Conservation (phyloP, 1,284 basidiomycete genomes). For the Puccinia polysora region DNA sequence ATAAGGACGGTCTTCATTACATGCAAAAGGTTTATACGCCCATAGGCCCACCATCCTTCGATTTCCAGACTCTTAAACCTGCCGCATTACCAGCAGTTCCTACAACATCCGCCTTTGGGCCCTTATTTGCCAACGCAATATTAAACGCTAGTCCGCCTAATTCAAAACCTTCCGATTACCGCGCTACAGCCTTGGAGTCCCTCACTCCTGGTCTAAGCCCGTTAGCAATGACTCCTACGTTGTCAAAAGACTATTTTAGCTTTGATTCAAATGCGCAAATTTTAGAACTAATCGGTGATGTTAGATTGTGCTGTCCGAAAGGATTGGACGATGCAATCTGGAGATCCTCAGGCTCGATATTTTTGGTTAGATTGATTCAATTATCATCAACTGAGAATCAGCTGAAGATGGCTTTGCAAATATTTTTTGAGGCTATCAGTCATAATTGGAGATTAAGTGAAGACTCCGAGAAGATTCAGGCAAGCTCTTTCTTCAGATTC, state of each 20-base stretch:
- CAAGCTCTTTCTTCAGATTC: constrained; percentile 15
- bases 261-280: constrained; percentile 56
- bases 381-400: constrained; percentile 71
- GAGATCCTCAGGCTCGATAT: constrained; percentile 74
- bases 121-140: constrained; percentile 43
- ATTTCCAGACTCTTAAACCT: constrained; percentile 9
- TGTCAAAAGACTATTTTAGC: constrained; percentile 54
- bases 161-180: constrained; percentile 37
- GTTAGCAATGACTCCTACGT: constrained; percentile 51
- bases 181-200: constrained; percentile 59
- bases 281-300: constrained; percentile 59
- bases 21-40: constrained; percentile 24
- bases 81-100: constrained; percentile 14
- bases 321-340: constrained; percentile 73
- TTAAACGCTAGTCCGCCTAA: constrained; percentile 45
- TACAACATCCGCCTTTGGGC: constrained; percentile 23
- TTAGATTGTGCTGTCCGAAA: constrained; percentile 61
- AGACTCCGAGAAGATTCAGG: constrained; percentile 63
- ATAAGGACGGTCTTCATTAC: constrained; percentile 3
- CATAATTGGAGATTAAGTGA: constrained; percentile 68
- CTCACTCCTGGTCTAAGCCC: constrained; percentile 48
- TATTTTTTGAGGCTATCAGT: constrained; percentile 70
- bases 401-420: constrained; percentile 65
- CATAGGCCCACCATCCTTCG: constrained; percentile 16
- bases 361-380: constrained; percentile 71